phyloP scores from a whole-genome alignment of 257 asterid species.

The Rehmannia glutinosa region DNA sequence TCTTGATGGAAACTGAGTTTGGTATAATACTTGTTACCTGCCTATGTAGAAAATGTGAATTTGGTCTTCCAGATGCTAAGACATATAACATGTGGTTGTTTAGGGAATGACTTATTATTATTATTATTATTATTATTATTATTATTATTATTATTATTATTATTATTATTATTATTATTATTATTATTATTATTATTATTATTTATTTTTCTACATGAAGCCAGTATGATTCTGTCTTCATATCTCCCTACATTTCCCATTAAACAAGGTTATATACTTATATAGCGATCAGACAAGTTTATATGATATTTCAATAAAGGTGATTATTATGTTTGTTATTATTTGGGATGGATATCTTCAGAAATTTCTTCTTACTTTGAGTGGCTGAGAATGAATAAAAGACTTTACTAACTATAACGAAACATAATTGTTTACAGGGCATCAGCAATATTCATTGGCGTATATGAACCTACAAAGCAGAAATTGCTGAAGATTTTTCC shows the following conservation, averaged over 20 bases:
- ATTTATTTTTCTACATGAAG: neutral
- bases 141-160: too few relatives aligned
- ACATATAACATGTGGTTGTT: neutral
- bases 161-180: too few relatives aligned
- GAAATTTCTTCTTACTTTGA: neutral
- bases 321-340: neutral
- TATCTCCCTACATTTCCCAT: neutral
- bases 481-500: conserved; percentile 50
- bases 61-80: neutral
- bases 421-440: conserved; percentile 41
- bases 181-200: neutral
- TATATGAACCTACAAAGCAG: conserved; percentile 62
- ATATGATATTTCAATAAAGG: neutral
- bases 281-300: too few relatives aligned
- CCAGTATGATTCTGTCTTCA: too few relatives aligned
- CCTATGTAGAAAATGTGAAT: neutral
- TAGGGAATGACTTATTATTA: too few relatives aligned
- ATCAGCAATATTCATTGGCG: conserved; percentile 67
- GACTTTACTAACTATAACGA: neutral
- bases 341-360: neutral
- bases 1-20: too few relatives aligned
- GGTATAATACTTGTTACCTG: neutral
- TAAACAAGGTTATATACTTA: neutral
- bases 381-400: neutral
- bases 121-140: too few relatives aligned